A percentile compares a stretch with the other conserved stretches of the same genome.
phyloP scores from a whole-genome alignment of 1,284 basidiomycete species.

The Naganishia albida region DNA sequence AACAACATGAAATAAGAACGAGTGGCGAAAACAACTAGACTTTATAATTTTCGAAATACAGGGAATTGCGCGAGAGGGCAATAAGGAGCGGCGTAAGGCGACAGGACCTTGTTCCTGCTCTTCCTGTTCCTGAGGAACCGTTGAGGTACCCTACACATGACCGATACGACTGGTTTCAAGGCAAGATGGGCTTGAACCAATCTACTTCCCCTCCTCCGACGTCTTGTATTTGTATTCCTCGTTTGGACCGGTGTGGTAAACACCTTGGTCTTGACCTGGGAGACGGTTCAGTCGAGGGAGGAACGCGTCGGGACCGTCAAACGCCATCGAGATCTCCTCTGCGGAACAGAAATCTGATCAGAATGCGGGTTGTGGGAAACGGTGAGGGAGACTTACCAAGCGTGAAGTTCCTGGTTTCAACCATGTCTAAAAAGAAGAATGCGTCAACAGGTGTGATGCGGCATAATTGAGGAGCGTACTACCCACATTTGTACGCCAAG shows the following conservation, averaged over 20 bases:
- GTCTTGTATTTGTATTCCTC: constrained; percentile 19
- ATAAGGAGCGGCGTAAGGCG: too few species aligned
- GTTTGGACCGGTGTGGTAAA: constrained; percentile 12
- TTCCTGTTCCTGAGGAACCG: background rate
- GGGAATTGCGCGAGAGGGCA: too few species aligned
- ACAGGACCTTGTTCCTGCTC: background rate
- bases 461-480: background rate
- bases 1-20: too few species aligned
- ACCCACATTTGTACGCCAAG: constrained; percentile 39
- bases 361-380: too few species aligned
- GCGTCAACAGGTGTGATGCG: constrained; percentile 15
- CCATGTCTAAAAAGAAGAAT: constrained; percentile 42
- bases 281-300: constrained; percentile 7
- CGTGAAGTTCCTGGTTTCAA: constrained; percentile 52
- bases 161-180: too few species aligned
- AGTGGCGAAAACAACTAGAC: too few species aligned
- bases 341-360: background rate
- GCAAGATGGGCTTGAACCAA: background rate
- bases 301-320: constrained; percentile 41
- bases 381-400: constrained; percentile 37
- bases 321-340: constrained; percentile 50
- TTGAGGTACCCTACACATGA: background rate
- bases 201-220: constrained; percentile 21
- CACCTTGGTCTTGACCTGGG: constrained; percentile 4
- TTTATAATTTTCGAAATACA: too few species aligned